A percentile compares a stretch with the other conserved stretches of the same genome.
Conservation (phyloP, 192 early-diverging fungal species). For the Linnemannia elongata region DNA sequence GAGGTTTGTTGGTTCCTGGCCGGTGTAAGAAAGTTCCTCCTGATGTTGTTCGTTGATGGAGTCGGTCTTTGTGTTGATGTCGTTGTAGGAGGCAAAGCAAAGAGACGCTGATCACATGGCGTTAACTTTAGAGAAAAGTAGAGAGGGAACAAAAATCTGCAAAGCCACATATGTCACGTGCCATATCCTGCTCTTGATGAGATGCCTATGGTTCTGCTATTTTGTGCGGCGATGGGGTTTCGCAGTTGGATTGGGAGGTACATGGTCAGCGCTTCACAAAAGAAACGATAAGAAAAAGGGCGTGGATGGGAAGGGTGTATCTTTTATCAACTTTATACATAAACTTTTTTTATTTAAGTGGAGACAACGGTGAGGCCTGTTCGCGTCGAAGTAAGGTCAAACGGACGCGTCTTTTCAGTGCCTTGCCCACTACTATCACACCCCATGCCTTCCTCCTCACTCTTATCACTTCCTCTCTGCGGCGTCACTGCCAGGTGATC, state of each 20-base stretch:
- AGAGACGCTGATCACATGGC: not conserved
- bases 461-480: not conserved
- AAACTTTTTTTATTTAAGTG: not conserved
- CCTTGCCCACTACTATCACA: not conserved
- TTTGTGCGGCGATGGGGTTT: no score
- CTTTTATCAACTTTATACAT: not conserved
- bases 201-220: no score
- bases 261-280: no score
- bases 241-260: no score
- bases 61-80: not conserved
- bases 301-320: no score
- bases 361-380: not conserved
- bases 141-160: not conserved
- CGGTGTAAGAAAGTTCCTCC: not conserved
- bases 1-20: not conserved
- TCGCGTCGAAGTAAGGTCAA: not conserved
- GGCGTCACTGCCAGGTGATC: not conserved
- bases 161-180: not conserved
- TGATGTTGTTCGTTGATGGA: not conserved
- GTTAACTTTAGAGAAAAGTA: not conserved
- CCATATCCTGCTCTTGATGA: not conserved
- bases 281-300: no score
- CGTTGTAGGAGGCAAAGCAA: not conserved
- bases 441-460: not conserved
- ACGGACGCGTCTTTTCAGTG: not conserved